Base-by-base conservation (phyloP, 2,329 filamentous ascomycete species). In the Capronia americana region DNA sequence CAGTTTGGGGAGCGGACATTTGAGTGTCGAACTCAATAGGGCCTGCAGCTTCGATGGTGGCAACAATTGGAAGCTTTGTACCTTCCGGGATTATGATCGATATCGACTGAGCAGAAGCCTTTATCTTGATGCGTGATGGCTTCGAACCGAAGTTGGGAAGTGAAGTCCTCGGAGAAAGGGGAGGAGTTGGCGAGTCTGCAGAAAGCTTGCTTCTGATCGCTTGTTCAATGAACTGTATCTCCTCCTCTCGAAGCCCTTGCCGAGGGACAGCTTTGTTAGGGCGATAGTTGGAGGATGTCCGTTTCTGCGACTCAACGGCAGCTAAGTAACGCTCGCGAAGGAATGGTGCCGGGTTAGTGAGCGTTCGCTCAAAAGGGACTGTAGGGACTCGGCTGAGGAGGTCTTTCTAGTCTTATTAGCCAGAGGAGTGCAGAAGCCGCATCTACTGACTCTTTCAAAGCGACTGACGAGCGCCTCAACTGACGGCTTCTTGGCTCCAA, bases 61-160 rank as follows among this genome's bases (percentile, higher is more conserved):
- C 65, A 41, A 68, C 54, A 34, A 68, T 48, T 10, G 68, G 68
- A 30, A 68, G 60, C 54, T 63, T 41, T 32, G 63, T 54, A 17
- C 65, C 68, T 61, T 68, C 61, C 23, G 68, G 68, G n/a, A 70
- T 65, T 12, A 60, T 65, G 61, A 67, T 65, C 1, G 67, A 67
- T n/a, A 69, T 34, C 3, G 67, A 65, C 14, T 54, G 64, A 14
- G 57, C 46, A 14, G 67, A 69, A 28, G 61, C 44, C 54, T 61
- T 65, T 28, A 69, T 58, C 48, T 46, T 60, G 54, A 69, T 61
- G 30, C 20, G 51, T 30, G 64, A 61, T 50, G 17, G 61, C n/a
- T 53, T 26, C 20, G 61, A 12, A 41, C 20, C n/a, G 26, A 46
- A 17, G 20, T 5, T 20, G 58, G 5, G 41, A 34, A 41, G 30